Evolutionary conservation across 2,329 filamentous ascomycete genomes (phyloP).

Genomic region (Macrophomina phaseolina): DNA sequence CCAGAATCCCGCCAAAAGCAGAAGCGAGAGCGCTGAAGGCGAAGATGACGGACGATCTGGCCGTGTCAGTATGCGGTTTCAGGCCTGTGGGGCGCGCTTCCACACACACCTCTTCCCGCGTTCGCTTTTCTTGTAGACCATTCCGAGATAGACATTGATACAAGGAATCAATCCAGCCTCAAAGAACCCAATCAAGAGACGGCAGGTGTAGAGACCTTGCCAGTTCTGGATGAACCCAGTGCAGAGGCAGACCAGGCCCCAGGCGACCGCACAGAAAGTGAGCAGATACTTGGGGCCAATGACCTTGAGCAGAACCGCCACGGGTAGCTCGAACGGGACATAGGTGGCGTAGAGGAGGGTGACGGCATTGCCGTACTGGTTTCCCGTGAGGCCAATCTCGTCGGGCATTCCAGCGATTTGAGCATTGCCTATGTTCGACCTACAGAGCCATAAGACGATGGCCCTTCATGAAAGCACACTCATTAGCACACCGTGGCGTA

Average conservation of each 20-base stretch:
- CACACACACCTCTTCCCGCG: constrained; percentile 55
- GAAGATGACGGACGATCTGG: constrained; percentile 38
- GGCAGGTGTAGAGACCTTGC: constrained; percentile 50
- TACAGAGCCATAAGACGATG: constrained; percentile 23
- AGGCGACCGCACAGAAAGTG: constrained; percentile 55
- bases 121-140: constrained; percentile 27
- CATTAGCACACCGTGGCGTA: constrained; percentile 19
- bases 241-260: constrained; percentile 57
- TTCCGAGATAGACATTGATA: constrained; percentile 27
- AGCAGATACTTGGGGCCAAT: constrained; percentile 56
- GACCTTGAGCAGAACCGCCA: constrained; percentile 66
- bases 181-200: constrained; percentile 52
- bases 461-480: background rate
- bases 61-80: constrained; percentile 48
- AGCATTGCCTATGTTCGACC: constrained; percentile 49
- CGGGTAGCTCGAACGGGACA: constrained; percentile 57
- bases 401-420: constrained; percentile 37
- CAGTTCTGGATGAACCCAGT: constrained; percentile 56
- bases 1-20: constrained; percentile 66
- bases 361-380: constrained; percentile 40
- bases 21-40: constrained; percentile 66
- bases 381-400: constrained; percentile 12
- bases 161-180: constrained; percentile 37
- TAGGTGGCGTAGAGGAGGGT: constrained; percentile 68
- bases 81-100: constrained; percentile 63